phyloP scores from a whole-genome alignment of 257 asterid species.

The Nicotiana knightiana region DNA sequence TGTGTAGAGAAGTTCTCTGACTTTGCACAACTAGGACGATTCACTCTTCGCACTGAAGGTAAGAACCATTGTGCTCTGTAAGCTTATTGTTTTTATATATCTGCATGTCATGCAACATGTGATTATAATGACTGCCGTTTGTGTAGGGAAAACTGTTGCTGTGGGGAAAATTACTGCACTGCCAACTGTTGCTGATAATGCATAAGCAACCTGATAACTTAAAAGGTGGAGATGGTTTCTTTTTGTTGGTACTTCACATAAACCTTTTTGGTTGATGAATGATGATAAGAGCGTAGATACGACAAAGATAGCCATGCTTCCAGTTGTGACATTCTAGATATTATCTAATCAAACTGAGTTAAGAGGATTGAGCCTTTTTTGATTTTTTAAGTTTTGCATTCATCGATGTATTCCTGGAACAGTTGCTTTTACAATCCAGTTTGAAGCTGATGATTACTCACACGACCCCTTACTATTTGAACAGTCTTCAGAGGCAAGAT shows the following conservation, averaged over 20 bases:
- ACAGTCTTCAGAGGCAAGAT: neutral
- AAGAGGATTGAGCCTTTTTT: neutral
- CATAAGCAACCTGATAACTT: neutral
- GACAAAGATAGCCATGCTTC: neutral
- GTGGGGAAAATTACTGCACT: conserved; percentile 36
- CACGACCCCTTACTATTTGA: neutral
- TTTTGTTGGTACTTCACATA: neutral
- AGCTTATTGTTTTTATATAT: neutral
- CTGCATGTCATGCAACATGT: neutral
- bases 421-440: neutral
- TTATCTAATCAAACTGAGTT: neutral
- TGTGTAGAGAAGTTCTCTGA: conserved; percentile 74
- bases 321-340: neutral
- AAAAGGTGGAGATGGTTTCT: neutral
- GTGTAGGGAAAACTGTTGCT: conserved; percentile 55
- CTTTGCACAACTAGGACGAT: conserved; percentile 84
- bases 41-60: conserved; percentile 98
- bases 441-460: neutral
- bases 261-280: neutral
- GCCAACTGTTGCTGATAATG: conserved; percentile 19
- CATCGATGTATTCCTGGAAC: too few species aligned
- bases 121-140: neutral
- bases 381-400: neutral
- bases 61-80: conserved; percentile 10
- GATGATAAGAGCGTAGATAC: too few species aligned